These are phyloP conservation scores for Trichoderma harzianum DNA, from an alignment of 2,329 filamentous ascomycete species.

Conservation along the genomic window DNA sequence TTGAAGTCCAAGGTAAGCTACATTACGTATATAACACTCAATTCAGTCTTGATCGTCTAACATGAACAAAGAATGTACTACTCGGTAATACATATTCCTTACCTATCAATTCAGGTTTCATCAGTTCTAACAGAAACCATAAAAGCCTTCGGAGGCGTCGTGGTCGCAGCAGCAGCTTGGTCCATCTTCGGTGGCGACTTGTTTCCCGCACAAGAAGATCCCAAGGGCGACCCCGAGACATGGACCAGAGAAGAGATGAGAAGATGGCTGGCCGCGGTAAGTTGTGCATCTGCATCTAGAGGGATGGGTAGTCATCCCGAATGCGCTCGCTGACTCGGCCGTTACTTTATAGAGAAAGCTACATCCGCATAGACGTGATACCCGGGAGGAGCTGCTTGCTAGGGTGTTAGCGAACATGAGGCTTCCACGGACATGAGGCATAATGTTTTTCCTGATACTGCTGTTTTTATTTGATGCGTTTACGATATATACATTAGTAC, in stretches of 20 bases:
- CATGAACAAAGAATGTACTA: conserved; percentile 34
- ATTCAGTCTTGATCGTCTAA: background rate
- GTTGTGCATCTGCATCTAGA: conserved; percentile 30
- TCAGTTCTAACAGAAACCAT: background rate
- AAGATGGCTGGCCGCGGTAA: conserved; percentile 76
- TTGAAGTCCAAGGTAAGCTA: conserved; percentile 64
- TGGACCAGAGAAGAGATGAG: conserved; percentile 82
- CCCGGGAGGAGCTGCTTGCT: conserved; percentile 45
- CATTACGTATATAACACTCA: background rate
- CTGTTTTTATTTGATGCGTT: background rate
- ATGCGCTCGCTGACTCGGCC: background rate
- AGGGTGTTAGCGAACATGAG: conserved; percentile 48
- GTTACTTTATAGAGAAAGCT: conserved; percentile 42
- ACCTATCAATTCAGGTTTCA: no score
- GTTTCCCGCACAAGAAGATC: conserved; percentile 72
- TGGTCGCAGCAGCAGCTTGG: conserved; percentile 79
- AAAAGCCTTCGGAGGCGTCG: conserved; percentile 72
- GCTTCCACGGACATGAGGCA: conserved; percentile 30
- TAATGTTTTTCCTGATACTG: background rate
- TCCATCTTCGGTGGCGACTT: conserved; percentile 82
- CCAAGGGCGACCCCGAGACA: conserved; percentile 64
- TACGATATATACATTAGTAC: background rate
- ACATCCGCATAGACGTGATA: conserved; percentile 42
- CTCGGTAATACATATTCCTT: conserved; percentile 51
- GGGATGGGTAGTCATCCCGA: background rate